A percentile compares a stretch with the other conserved stretches of the same genome.
Conservation (phyloP, 2,329 filamentous ascomycete genomes). For the Xylaria arbuscula region DNA sequence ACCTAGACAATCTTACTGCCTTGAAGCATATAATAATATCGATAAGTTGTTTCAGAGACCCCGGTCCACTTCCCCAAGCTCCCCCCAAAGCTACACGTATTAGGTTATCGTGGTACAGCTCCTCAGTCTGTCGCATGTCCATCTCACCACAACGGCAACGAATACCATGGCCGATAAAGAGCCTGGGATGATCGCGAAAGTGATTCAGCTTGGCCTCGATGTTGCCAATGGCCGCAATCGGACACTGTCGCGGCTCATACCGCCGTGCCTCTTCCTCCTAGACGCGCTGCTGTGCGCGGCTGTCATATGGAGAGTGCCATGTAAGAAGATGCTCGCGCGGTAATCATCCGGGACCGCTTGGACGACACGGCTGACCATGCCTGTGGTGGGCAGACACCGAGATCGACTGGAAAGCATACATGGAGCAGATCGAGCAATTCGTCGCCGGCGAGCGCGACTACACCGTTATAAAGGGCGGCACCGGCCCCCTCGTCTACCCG, state of each 20-base stretch:
- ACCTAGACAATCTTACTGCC: too few species aligned
- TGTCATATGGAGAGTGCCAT: conserved; percentile 84
- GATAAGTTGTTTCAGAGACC: conserved; percentile 16
- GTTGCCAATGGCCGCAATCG: conserved; percentile 61
- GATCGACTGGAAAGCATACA: conserved; percentile 97
- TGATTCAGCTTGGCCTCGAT: conserved; percentile 53
- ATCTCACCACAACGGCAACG: conserved; percentile 7
- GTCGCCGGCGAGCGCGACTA: conserved; percentile 90
- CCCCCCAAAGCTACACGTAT: conserved; percentile 27
- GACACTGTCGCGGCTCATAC: conserved; percentile 60
- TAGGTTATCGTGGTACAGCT: conserved; percentile 24
- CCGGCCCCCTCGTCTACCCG: conserved; percentile 94
- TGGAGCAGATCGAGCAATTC: conserved; percentile 88
- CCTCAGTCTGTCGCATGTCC: conserved; percentile 19
- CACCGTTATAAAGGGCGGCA: conserved; percentile 83
- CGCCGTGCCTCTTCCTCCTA: conserved; percentile 72
- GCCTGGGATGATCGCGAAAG: conserved; percentile 43
- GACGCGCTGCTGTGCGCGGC: conserved; percentile 78
- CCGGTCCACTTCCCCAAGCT: background rate
- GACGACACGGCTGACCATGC: background rate
- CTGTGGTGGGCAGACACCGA: conserved; percentile 76
- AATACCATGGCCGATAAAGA: conserved; percentile 43
- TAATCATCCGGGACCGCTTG: background rate
- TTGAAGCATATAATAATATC: conserved; percentile 19
- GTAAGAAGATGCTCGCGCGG: conserved; percentile 66